These are phyloP conservation scores for Thalia dealbata DNA, from an alignment of 176 grass and related monocot genomes.

Conservation along the genomic window DNA sequence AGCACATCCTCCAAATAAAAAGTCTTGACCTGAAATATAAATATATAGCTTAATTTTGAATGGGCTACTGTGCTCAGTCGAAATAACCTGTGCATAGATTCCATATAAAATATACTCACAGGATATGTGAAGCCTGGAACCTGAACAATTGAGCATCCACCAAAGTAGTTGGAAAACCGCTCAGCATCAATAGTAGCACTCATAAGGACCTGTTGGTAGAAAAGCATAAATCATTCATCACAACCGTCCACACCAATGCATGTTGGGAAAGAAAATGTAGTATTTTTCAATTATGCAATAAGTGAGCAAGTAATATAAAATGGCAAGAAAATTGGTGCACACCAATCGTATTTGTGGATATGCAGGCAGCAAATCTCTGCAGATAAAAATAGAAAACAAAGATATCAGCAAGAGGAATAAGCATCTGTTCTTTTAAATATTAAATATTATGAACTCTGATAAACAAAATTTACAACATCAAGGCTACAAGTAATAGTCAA, in stretches of 20 bases:
- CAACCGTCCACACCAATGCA: neutral
- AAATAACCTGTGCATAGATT: neutral
- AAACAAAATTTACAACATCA: neutral
- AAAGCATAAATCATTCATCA: constrained; percentile 24
- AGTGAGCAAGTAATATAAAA: neutral
- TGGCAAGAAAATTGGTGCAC: constrained; percentile 24
- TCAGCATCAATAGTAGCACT: constrained; percentile 90
- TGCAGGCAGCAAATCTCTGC: constrained; percentile 72
- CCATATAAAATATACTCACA: constrained; percentile 40
- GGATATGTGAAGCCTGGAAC: constrained; percentile 92
- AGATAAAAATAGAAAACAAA: constrained; percentile 29
- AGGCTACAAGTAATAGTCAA: neutral
- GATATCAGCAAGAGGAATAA: constrained; percentile 10
- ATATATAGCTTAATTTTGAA: neutral
- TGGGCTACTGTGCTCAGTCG: neutral
- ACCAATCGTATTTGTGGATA: constrained; percentile 81
- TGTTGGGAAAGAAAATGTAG: neutral
- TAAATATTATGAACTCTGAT: neutral
- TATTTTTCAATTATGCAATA: neutral
- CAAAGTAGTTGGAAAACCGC: constrained; percentile 83
- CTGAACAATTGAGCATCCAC: constrained; percentile 82
- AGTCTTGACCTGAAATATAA: constrained; percentile 54
- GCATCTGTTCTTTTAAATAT: neutral
- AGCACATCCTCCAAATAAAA: constrained; percentile 97
- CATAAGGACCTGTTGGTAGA: constrained; percentile 74